phyloP scores from a whole-genome alignment of 768 basidiomycete species.

The Podaxis carcinomalis region DNA sequence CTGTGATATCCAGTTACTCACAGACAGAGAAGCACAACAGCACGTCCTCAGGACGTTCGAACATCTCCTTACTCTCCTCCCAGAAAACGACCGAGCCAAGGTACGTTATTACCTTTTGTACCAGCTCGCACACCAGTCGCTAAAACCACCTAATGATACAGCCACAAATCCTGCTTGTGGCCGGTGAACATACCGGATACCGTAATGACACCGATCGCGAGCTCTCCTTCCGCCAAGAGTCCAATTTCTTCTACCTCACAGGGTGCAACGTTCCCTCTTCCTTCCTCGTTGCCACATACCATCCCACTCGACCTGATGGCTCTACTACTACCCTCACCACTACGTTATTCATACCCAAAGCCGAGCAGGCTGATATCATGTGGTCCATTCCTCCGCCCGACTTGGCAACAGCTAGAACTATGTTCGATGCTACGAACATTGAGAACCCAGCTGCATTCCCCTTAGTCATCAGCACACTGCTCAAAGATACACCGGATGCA shows the following conservation, averaged over 20 bases:
- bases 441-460: constrained; percentile 45
- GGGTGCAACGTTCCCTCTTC: constrained; percentile 76
- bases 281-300: constrained; percentile 57
- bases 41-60: constrained; percentile 14
- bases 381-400: constrained; percentile 86
- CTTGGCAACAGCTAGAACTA: constrained; percentile 42
- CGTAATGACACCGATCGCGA: constrained; percentile 87
- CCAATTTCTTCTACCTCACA: constrained; percentile 86
- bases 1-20: not conserved
- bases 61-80: constrained; percentile 11
- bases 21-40: not conserved
- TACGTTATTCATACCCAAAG: constrained; percentile 77
- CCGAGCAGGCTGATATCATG: constrained; percentile 70
- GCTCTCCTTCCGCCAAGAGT: constrained; percentile 63
- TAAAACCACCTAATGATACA: constrained; percentile 19
- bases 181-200: constrained; percentile 58
- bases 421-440: constrained; percentile 59
- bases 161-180: constrained; percentile 68
- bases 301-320: constrained; percentile 21
- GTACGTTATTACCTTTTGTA: not conserved
- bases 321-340: constrained; percentile 42
- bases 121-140: not conserved
- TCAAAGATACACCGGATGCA: constrained; percentile 48
- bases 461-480: constrained; percentile 38
- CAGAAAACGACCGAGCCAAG: constrained; percentile 12